These are phyloP conservation scores for Przewalskia tangutica DNA, from an alignment of 257 asterid species.

Conservation along the genomic window DNA sequence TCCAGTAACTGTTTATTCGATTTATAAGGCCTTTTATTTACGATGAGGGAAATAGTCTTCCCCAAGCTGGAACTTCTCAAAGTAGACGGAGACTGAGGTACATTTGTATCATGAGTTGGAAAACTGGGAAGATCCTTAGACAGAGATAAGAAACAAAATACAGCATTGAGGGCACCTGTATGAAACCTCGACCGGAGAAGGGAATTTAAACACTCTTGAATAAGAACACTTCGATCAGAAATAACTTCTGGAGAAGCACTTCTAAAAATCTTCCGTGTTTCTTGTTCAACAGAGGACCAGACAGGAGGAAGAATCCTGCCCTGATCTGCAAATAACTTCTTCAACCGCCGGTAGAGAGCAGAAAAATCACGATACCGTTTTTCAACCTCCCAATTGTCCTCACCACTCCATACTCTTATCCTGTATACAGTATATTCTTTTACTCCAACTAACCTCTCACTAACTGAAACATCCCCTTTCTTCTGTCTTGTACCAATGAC, in stretches of 20 bases:
- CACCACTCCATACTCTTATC: slow-evolving; percentile 62
- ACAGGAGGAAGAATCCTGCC: slow-evolving; percentile 72
- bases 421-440: slow-evolving; percentile 67
- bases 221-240: slow-evolving; percentile 70
- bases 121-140: slow-evolving; percentile 39
- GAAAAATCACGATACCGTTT: slow-evolving; percentile 82
- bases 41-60: slow-evolving; percentile 70
- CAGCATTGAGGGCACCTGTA: slow-evolving; percentile 35
- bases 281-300: slow-evolving; percentile 74
- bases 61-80: slow-evolving; percentile 45
- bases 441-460: slow-evolving; percentile 83
- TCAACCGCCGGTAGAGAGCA: slow-evolving; percentile 50
- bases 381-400: slow-evolving; percentile 72
- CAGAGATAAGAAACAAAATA: slow-evolving; percentile 57
- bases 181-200: slow-evolving; percentile 32
- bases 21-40: slow-evolving; percentile 46
- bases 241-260: slow-evolving; percentile 66
- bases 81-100: slow-evolving; percentile 20
- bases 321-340: slow-evolving; percentile 54
- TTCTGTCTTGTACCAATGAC: slow-evolving; percentile 73
- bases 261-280: slow-evolving; percentile 75
- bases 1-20: slow-evolving; percentile 70
- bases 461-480: slow-evolving; percentile 74
- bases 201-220: slow-evolving; percentile 84
- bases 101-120: slow-evolving; percentile 25